Conservation (phyloP, 371 early-diverging fungal species). For the Mucor piriformis region DNA sequence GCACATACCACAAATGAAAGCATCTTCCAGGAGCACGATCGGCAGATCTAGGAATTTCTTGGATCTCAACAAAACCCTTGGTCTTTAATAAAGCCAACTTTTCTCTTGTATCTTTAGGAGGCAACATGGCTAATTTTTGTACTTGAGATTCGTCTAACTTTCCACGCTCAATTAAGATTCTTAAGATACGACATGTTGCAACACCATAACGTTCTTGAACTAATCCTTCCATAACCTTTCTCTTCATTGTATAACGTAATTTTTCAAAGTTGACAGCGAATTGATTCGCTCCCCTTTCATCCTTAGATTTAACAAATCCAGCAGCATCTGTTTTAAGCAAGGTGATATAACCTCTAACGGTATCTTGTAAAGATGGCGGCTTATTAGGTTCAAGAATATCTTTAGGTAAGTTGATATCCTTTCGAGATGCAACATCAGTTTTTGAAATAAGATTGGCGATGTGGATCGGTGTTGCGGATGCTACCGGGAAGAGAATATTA, state of each 20-base stretch:
- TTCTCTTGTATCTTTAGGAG: constrained; percentile 73
- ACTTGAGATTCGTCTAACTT: constrained; percentile 87
- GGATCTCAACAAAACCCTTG: constrained; percentile 77
- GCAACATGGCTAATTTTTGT: constrained; percentile 78
- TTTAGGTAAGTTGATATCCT: constrained; percentile 59
- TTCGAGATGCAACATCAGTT: constrained; percentile 46
- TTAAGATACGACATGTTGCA: constrained; percentile 72
- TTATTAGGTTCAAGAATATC: constrained; percentile 50
- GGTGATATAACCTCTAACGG: constrained; percentile 67
- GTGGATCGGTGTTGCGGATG: constrained; percentile 58
- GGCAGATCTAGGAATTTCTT: constrained; percentile 86
- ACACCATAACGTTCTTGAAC: constrained; percentile 76
- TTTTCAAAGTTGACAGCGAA: constrained; percentile 69
- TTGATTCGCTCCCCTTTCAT: constrained; percentile 77
- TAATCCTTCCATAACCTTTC: constrained; percentile 66
- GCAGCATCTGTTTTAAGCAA: constrained; percentile 66
- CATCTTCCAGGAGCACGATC: constrained; percentile 89
- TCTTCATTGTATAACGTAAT: constrained; percentile 62
- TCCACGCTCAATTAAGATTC: constrained; percentile 75
- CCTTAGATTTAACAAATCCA: constrained; percentile 68
- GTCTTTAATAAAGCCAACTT: constrained; percentile 67
- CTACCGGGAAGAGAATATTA: constrained; percentile 16
- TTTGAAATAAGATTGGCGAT: constrained; percentile 57
- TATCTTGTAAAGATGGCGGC: constrained; percentile 48
- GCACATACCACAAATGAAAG: constrained; percentile 82